Conservation (phyloP, 768 basidiomycete species). For the Dacryopinax primogenitus region DNA sequence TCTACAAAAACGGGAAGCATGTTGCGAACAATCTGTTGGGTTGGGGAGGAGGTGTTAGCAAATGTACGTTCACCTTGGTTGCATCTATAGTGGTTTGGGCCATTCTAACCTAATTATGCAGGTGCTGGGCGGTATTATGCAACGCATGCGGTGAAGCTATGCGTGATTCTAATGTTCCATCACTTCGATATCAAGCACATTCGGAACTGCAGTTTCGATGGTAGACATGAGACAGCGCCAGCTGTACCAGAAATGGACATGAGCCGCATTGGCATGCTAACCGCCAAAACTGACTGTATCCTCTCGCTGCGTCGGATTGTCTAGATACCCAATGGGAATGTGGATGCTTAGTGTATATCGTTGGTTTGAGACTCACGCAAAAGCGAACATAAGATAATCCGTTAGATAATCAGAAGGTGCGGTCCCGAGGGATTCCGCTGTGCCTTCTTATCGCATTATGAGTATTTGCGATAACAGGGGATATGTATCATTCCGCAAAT, state of each 20-base stretch:
- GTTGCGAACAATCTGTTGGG: conserved; percentile 4
- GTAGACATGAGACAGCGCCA: background rate
- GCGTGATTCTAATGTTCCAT: conserved; percentile 2
- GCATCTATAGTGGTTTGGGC: too few species aligned
- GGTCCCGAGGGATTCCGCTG: too few species aligned
- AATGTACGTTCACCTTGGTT: background rate
- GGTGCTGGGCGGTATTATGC: conserved; percentile 1
- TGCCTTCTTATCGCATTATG: too few species aligned
- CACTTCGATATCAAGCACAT: background rate
- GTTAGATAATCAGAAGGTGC: too few species aligned
- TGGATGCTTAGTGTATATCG: background rate
- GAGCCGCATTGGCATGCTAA: conserved; percentile 2
- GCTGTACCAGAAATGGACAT: conserved; percentile 1
- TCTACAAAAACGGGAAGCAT: background rate
- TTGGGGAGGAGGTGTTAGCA: conserved; percentile 2
- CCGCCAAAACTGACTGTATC: background rate
- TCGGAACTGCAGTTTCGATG: background rate
- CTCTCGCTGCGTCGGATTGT: background rate
- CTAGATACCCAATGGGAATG: background rate
- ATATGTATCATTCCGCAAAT: too few species aligned
- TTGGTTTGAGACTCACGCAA: too few species aligned
- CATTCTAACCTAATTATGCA: background rate
- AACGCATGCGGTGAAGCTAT: conserved; percentile 4
- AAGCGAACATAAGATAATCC: too few species aligned
- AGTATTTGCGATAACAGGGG: too few species aligned